Evolutionary conservation across 305 asterid species (phyloP).

Genomic region (Solanum hybrid): DNA sequence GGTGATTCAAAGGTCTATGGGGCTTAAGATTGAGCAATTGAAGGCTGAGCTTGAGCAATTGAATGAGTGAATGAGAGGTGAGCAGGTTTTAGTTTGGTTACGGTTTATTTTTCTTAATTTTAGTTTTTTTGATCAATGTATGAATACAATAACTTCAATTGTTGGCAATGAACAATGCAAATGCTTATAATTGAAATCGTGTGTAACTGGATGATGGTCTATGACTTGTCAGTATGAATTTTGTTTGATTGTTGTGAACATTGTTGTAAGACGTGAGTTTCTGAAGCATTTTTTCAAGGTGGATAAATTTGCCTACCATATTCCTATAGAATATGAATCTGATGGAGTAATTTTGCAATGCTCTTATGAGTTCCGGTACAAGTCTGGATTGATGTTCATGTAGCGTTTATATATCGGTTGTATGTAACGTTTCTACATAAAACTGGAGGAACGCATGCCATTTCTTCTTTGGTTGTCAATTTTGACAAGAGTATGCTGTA

Average conservation of each 20-base stretch:
- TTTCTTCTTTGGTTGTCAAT: neutral
- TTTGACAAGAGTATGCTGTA: neutral
- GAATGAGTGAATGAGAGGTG: conserved; percentile 47
- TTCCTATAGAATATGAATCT: neutral
- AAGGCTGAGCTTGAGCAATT: conserved; percentile 83
- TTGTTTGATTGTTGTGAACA: neutral
- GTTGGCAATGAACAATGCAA: neutral
- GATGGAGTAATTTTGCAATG: neutral
- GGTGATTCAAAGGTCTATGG: conserved; percentile 82
- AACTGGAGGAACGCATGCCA: neutral
- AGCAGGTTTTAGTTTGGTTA: conserved; percentile 7
- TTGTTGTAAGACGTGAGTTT: neutral
- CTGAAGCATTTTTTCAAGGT: neutral
- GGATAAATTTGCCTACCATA: neutral
- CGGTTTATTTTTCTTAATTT: neutral
- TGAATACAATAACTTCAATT: neutral
- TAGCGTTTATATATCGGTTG: neutral
- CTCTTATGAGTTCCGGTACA: neutral
- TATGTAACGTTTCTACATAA: neutral
- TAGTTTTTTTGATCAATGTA: neutral
- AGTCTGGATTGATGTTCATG: neutral
- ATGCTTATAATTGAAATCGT: neutral
- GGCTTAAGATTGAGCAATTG: conserved; percentile 91
- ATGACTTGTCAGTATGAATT: neutral
- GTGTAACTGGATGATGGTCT: neutral